Base-by-base conservation (phyloP, 345 rosid species). In the Rhizophora apiculata region DNA sequence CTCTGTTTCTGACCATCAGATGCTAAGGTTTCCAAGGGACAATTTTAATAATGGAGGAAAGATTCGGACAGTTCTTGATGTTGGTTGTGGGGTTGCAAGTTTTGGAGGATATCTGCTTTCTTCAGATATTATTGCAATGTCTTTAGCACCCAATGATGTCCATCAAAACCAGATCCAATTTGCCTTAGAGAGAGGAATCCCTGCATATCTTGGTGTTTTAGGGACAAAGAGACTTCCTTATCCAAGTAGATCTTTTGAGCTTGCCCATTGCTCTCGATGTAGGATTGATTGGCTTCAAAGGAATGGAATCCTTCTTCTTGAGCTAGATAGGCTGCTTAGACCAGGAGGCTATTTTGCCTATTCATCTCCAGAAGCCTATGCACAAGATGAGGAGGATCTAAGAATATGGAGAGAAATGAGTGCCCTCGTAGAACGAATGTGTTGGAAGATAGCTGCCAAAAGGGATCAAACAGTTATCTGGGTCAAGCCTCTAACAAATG, bases 211-310 rank as follows among this genome's bases (percentile, higher is more conserved):
- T 30, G 98, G 99, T 75, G 97, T 95, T 77, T 64, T 95, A 53
- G 99, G 98, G 37, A 95, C 99, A 30, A 89, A 86, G 85, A 86
- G 98, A 70, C 91, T 95, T 36, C 99, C 99, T 63, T 96, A 96
- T 81, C 99, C 98, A 18, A 96, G 99, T 81, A 89, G 99, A 80
- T 96, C 99, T 55, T 96, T 92, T 57, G 99, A 96, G 74, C 82
- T 96, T 64, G 92, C 98, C 58, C 99, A 96, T 67, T 96, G 99
- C 83, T 92, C 98, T 58, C 91, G 98, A 27, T 96, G 99, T 79
- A 83, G 99, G 71, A 96, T 96, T 39, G 99, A 96, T 79, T 96
- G 99, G 99, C 98, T 96, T 70, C 98, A 96, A 73, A 89, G 99
- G 80, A 91, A 92, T 34, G 99, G 99, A 10, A 81, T 96, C 69